These are phyloP conservation scores for Phtheirospermum japonicum DNA, from an alignment of 257 asterid genomes.

Conservation along the genomic window DNA sequence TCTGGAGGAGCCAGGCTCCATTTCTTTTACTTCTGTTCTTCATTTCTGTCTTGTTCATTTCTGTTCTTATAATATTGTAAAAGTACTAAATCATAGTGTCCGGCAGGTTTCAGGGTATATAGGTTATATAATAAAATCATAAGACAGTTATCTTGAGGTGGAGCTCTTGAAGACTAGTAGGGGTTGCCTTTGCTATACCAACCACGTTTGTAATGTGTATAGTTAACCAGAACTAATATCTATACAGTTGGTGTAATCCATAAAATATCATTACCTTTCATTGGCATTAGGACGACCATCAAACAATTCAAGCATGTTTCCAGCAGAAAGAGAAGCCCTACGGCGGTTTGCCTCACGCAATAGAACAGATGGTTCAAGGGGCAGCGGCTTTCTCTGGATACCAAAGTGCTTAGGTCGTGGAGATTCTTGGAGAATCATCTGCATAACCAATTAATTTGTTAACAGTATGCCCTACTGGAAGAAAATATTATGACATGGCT, in stretches of 20 bases:
- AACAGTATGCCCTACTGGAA: slow-evolving; percentile 24
- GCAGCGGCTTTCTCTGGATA: slow-evolving; percentile 94
- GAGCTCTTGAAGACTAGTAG: slow-evolving; percentile 19
- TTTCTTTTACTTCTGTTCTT: slow-evolving; percentile 3
- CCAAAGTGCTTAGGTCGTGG: slow-evolving; percentile 75
- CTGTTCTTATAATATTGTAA: slow-evolving; percentile 4
- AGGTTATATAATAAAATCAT: slow-evolving; percentile 19
- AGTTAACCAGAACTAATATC: slow-evolving; percentile 15
- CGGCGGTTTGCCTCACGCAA: slow-evolving; percentile 97
- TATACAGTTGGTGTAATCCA: slow-evolving; percentile 25
- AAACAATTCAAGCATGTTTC: slow-evolving; percentile 77
- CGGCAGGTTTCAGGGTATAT: slow-evolving; percentile 20
- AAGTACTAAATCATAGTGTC: slow-evolving; percentile 6
- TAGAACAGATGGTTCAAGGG: slow-evolving; percentile 94
- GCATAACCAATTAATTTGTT: slow-evolving; percentile 26
- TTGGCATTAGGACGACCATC: slow-evolving; percentile 62
- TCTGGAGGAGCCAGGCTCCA: slow-evolving; percentile 11
- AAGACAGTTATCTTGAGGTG: slow-evolving; percentile 4
- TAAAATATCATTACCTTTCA: slow-evolving; percentile 61
- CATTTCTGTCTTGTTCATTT: slow-evolving; percentile 20
- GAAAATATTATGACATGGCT: slow-evolving; percentile 11
- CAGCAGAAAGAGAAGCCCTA: slow-evolving; percentile 98
- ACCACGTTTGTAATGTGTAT: slow-evolving; percentile 19
- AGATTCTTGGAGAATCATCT: slow-evolving; percentile 90
- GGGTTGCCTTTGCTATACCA: slow-evolving; percentile 23